These are phyloP conservation scores for Cyclotella distinguenda DNA, from an alignment of 108 stramenopile species.

Conservation along the genomic window DNA sequence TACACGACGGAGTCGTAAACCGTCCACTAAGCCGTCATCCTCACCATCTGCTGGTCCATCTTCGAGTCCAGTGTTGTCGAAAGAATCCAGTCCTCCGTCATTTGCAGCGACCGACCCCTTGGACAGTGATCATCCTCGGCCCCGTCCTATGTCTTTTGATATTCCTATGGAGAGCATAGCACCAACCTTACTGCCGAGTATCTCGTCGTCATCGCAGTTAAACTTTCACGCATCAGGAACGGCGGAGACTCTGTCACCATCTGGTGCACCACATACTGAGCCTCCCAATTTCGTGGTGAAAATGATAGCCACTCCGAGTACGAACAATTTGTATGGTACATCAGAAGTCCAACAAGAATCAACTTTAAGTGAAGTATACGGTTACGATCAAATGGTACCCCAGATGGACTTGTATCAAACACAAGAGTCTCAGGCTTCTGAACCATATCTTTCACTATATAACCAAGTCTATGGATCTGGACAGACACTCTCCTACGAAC, in stretches of 20 bases:
- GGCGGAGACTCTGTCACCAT: neutral
- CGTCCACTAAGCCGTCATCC: too few species aligned
- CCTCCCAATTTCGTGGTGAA: conserved; percentile 7
- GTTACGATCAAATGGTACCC: conserved; percentile 3
- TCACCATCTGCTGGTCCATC: too few species aligned
- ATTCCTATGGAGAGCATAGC: too few species aligned
- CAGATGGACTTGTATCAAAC: neutral
- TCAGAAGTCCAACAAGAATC: neutral
- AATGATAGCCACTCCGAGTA: conserved; percentile 9
- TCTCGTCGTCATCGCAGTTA: neutral
- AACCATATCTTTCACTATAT: neutral
- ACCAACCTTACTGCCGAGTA: too few species aligned
- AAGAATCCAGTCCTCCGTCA: too few species aligned
- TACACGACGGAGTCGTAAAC: too few species aligned
- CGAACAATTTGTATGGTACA: neutral
- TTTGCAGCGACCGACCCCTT: too few species aligned
- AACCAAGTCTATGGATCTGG: neutral
- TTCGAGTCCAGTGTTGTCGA: too few species aligned
- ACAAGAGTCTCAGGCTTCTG: neutral
- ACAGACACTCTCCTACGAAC: neutral
- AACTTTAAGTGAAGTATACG: neutral
- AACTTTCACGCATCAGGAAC: neutral
- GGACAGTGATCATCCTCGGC: too few species aligned
- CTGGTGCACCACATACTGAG: neutral
- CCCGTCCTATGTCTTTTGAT: too few species aligned